A percentile compares a stretch with the other conserved stretches of the same genome.
phyloP scores from a whole-genome alignment of 176 grass and related monocot species.

The Phragmites australis region DNA sequence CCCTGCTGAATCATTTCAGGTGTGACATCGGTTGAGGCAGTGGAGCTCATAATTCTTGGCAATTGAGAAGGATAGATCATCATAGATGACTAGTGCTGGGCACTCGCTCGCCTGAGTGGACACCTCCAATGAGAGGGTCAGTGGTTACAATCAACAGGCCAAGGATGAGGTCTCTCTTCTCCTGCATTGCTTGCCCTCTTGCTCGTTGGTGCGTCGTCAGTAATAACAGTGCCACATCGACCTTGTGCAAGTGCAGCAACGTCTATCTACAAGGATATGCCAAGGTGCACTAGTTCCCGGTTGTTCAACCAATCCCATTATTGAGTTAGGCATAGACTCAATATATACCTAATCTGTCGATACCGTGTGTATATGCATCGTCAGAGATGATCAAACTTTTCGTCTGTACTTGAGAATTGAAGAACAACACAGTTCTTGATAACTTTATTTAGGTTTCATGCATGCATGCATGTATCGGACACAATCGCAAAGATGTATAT shows the following conservation, averaged over 20 bases:
- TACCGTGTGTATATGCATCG: background rate
- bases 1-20: conserved; percentile 31
- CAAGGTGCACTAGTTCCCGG: background rate
- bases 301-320: background rate
- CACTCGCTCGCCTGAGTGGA: conserved; percentile 32
- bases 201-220: conserved; percentile 19
- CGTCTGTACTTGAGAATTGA: conserved; percentile 12
- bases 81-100: background rate
- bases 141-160: conserved; percentile 38
- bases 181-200: background rate
- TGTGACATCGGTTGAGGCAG: conserved; percentile 9
- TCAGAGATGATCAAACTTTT: conserved; percentile 34
- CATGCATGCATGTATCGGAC: too few species aligned
- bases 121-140: conserved; percentile 21
- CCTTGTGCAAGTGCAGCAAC: background rate
- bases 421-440: background rate
- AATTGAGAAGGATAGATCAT: conserved; percentile 36
- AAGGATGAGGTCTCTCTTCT: conserved; percentile 36
- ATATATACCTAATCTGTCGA: conserved; percentile 9
- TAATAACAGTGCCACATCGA: conserved; percentile 16
- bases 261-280: conserved; percentile 9
- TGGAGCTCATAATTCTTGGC: conserved; percentile 48
- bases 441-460: conserved; percentile 18
- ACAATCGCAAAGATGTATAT: background rate
- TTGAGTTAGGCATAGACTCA: conserved; percentile 29